Evolutionary conservation across 441 rosid genomes (phyloP), one percentile per base, ranked within the genome.

Genomic region (Biscutella laevigata): DNA sequence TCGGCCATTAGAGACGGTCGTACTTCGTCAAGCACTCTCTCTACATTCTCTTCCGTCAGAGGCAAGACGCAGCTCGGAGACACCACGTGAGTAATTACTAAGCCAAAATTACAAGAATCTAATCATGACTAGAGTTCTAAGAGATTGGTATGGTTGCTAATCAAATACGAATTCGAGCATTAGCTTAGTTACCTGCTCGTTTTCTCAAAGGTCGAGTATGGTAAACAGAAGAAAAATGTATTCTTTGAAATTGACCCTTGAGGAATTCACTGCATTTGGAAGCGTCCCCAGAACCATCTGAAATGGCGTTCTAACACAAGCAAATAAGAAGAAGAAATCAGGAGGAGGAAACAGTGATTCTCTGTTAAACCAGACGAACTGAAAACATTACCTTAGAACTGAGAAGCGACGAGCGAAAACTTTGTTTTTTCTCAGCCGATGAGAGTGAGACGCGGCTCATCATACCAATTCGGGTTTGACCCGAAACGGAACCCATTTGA

Each of bases 1-100:
- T 83, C 91, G 4, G 80, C 87, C 91, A 80, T 83, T 60, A 83
- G 48, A 14, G 81, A 54, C 1, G 91, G 91, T 24, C 87, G 53
- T 22, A 83, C 84, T 72, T 78, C 79, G 45, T 80, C 87, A 38
- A 80, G 43, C 8, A 83, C 84, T 37, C 20, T 78, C 79, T 83
- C 91, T 44, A 83, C 91, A 46, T 71, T 83, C 53, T 83, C 87
- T 34, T 80, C 91, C 7, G 87, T 83, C 19, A 83, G 43, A 0
- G 87, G 88, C 59, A 87, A 73, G 14, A 74, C 88, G 47, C 86
- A 75, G 21, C 71, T 68, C 8, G 88, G 92, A 3, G 81, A 75
- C 40, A 76, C 71, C 29, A 76, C 60, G 30, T 69, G 29, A 15
- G 84, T 84, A 73, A 61, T 20, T 44, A 48, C 38, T 22, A 29